Evolutionary conservation across 129 eudicot genomes (phyloP).

Genomic region (Helianthus annuus): DNA sequence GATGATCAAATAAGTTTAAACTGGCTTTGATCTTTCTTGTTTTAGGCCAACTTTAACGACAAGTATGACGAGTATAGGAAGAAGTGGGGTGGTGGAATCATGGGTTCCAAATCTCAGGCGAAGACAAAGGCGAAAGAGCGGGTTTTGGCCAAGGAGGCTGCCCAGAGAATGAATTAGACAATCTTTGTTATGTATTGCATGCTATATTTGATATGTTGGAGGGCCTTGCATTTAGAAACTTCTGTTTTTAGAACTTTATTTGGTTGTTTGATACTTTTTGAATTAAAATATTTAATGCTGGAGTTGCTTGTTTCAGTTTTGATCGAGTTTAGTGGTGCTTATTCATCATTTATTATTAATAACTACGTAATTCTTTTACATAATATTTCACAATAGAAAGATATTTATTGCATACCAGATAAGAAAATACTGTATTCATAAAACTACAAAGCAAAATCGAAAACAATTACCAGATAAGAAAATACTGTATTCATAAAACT

Average conservation of each 20-base stretch:
- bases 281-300: background rate
- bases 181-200: background rate
- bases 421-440: no score
- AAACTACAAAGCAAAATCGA: no score
- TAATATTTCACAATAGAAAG: no score
- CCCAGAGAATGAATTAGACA: constrained; percentile 4
- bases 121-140: constrained; percentile 9
- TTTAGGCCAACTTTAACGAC: constrained; percentile 2
- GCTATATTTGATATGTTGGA: background rate
- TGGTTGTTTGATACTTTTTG: background rate
- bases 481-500: no score
- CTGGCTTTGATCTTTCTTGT: no score
- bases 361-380: no score
- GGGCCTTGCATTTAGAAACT: background rate
- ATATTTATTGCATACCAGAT: no score
- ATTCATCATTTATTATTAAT: background rate
- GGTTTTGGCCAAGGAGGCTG: constrained; percentile 15
- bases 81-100: constrained; percentile 11
- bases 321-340: background rate
- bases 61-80: constrained; percentile 9
- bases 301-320: background rate
- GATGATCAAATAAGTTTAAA: background rate
- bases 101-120: constrained; percentile 14
- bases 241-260: background rate
- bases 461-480: no score